Conservation (phyloP, 2,329 filamentous ascomycete genomes). For the Sporothrix globosa region DNA sequence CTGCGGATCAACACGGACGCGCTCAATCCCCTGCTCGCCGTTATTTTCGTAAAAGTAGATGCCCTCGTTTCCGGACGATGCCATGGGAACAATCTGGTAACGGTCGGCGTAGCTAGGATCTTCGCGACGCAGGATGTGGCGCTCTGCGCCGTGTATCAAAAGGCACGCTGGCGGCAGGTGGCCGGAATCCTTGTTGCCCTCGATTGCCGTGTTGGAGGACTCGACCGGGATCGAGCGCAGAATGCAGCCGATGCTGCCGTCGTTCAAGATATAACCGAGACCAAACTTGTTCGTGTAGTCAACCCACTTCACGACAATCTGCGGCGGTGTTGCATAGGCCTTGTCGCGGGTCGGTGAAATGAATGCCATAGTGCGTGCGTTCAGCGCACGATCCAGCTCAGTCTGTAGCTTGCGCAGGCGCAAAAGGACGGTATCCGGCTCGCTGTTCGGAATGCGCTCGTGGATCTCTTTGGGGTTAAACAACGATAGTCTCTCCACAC, state of each 20-base stretch:
- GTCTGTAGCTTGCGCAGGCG: conserved; percentile 60
- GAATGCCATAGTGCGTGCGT: conserved; percentile 65
- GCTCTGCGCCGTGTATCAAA: conserved; percentile 71
- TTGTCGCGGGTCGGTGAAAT: conserved; percentile 57
- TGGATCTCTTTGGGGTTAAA: conserved; percentile 61
- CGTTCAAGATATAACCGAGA: conserved; percentile 79
- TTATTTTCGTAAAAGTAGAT: conserved; percentile 77
- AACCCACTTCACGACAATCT: conserved; percentile 78
- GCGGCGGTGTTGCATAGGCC: conserved; percentile 62
- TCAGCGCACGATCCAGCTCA: conserved; percentile 65
- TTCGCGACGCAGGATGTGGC: conserved; percentile 66
- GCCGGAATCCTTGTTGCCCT: conserved; percentile 42
- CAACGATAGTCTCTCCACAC: conserved; percentile 48
- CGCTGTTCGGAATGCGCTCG: conserved; percentile 55
- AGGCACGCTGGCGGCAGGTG: conserved; percentile 71
- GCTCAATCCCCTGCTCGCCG: conserved; percentile 64
- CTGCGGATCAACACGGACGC: conserved; percentile 66
- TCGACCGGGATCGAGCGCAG: conserved; percentile 56
- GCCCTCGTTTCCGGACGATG: conserved; percentile 38
- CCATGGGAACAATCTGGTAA: conserved; percentile 65
- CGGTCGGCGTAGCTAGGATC: conserved; percentile 60
- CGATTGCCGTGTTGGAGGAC: conserved; percentile 26
- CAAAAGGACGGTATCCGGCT: conserved; percentile 61
- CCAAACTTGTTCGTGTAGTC: conserved; percentile 89
- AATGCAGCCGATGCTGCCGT: conserved; percentile 77